Evolutionary conservation across 2,329 filamentous ascomycete genomes (phyloP), one percentile per base, ranked within the genome.

Genomic region (Exophiala lecanii-corni): DNA sequence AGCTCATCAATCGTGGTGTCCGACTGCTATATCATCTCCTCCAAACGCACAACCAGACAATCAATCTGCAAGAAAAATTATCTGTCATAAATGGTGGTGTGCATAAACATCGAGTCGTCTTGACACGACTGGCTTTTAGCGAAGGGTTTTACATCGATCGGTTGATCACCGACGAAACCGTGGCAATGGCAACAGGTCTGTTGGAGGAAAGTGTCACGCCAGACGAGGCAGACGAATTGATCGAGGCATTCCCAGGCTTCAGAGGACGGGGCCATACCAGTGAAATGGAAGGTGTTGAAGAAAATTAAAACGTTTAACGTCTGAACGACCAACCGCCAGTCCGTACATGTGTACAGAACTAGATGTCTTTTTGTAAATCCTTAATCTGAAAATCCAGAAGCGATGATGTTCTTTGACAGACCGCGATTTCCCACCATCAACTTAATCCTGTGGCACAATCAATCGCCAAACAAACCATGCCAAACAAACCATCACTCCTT

Each of bases 111-210:
- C 70, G 94, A 1, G 77, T 96, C 7, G 80, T 81, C 2, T 69
- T 98, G 33, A 89, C 87, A 0, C 70, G 91, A 31, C 68, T 97
- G n/a, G 88, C 86, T 0, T 96, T 95, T 61, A 82, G 80, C 4
- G 87, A 94, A 49, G 84, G 87, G 20, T 64, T 86, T 6, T 76
- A 92, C 9, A 73, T 94, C 19, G 89, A 96, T 63, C 71, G 73
- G 1, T 82, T 82, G 0, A 83, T 94, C 40, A 83, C 85, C 25
- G 78, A 83, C 19, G 86, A 87, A 51, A 86, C 88, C 1, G 78
- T 84, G 1, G 86, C 91, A 51, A 81, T 83, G 63, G 91, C 92
- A 3, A 82, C 91, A 55, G 80, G 85, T 57, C 70, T 98, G 50
- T 64, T 97, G 28, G 88, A 95, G 60, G 72, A 87, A 48, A 79